Evolutionary conservation across 2,329 filamentous ascomycete species (phyloP).

Genomic region (Diaporthe capsici): DNA sequence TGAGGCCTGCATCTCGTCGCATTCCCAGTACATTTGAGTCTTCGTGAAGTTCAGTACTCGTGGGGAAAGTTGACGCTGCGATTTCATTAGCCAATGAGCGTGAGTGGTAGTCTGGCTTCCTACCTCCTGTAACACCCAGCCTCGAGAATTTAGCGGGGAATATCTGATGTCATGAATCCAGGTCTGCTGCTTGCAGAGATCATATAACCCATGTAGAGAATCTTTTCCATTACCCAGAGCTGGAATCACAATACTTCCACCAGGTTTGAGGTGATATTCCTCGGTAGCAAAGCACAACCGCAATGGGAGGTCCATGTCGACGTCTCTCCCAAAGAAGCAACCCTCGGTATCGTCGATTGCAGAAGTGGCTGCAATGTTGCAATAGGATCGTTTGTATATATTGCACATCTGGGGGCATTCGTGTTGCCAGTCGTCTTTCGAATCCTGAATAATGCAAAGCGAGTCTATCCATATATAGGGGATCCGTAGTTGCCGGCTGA

Average conservation of each 20-base stretch:
- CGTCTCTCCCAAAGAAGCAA: constrained; percentile 14
- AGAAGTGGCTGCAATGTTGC: constrained; percentile 18
- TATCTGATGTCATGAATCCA: not conserved
- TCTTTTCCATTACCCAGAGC: not conserved
- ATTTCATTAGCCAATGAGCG: not conserved
- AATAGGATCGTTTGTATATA: constrained; percentile 12
- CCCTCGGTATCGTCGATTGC: constrained; percentile 14
- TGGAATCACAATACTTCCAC: constrained; percentile 1
- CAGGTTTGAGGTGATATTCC: not conserved
- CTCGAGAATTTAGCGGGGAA: not conserved
- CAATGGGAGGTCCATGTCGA: constrained; percentile 13
- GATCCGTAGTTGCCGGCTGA: not conserved
- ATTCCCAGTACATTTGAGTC: constrained; percentile 17
- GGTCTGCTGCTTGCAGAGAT: constrained; percentile 12
- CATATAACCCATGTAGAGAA: constrained; percentile 14
- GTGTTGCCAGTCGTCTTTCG: constrained; percentile 12
- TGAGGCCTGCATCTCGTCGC: constrained; percentile 18
- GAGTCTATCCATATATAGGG: constrained; percentile 8
- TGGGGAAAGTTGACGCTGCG: constrained; percentile 2
- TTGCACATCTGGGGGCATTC: constrained; percentile 15
- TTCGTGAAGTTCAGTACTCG: not conserved
- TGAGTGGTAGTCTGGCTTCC: not conserved
- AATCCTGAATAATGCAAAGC: constrained; percentile 2
- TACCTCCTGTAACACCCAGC: constrained; percentile 16
- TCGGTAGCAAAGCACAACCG: not conserved